Conservation (phyloP, 306 rosid genomes). For the Prunus fruticosa region DNA sequence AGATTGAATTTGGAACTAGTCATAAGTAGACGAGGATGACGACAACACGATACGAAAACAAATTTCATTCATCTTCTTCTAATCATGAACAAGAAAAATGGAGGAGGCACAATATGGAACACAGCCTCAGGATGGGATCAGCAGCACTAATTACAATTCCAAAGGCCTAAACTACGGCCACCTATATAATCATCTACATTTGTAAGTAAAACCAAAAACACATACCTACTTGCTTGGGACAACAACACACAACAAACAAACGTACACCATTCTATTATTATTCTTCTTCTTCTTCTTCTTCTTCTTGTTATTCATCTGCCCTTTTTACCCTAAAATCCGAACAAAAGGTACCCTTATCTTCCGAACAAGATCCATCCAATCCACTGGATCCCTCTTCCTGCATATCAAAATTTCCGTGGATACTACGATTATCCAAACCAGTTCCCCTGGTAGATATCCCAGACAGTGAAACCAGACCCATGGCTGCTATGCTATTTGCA, state of each 20-base stretch:
- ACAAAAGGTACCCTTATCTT: conserved; percentile 34
- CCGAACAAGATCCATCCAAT: conserved; percentile 39
- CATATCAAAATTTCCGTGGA: conserved; percentile 21
- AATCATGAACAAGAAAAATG: conserved; percentile 13
- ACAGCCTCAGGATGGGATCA: neutral
- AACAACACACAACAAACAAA: neutral
- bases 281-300: too few relatives aligned
- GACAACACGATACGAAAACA: neutral
- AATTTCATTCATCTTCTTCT: conserved; percentile 25
- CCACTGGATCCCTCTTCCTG: conserved; percentile 36
- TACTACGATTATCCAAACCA: conserved; percentile 19
- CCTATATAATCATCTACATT: conserved; percentile 38
- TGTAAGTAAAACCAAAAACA: conserved; percentile 15
- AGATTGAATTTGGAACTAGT: too few relatives aligned
- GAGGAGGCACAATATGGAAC: conserved; percentile 7
- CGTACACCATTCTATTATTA: neutral
- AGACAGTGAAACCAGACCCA: conserved; percentile 73
- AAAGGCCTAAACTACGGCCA: conserved; percentile 23
- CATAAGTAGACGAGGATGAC: neutral
- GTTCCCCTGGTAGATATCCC: conserved; percentile 42
- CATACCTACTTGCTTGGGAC: conserved; percentile 1
- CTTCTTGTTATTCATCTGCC: conserved; percentile 10
- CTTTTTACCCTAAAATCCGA: conserved; percentile 33
- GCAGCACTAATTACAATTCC: conserved; percentile 35
- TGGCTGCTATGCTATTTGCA: conserved; percentile 81